A percentile compares a stretch with the other conserved stretches of the same genome.
These are phyloP conservation scores for Aspergillus ostianus DNA, from an alignment of 495 filamentous ascomycete genomes.

Conservation along the genomic window DNA sequence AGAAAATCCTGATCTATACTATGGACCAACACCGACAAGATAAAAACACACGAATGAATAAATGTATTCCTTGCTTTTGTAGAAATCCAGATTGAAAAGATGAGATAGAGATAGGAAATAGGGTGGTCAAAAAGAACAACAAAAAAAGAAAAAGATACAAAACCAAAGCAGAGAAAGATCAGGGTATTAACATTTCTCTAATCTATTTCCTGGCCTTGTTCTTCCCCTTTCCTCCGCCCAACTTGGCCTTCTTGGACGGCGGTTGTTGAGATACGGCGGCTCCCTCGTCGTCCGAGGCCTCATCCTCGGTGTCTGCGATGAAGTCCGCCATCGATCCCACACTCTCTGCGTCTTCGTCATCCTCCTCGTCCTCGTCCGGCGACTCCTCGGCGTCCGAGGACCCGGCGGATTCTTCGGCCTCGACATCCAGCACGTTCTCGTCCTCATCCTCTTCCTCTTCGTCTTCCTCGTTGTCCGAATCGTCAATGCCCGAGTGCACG, in stretches of 20 bases:
- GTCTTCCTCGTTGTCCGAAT: conserved; percentile 42
- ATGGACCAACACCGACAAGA: not conserved
- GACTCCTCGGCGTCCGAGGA: conserved; percentile 51
- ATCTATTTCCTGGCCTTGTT: conserved; percentile 35
- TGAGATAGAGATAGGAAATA: not conserved
- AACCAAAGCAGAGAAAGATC: conserved; percentile 9
- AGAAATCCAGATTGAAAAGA: not conserved
- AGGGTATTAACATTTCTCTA: conserved; percentile 16
- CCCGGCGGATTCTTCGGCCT: conserved; percentile 46
- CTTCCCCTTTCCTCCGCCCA: conserved; percentile 30
- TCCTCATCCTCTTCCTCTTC: conserved; percentile 42
- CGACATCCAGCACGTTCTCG: conserved; percentile 41
- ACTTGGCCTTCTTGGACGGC: conserved; percentile 40
- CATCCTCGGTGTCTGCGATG: conserved; percentile 46
- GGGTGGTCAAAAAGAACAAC: not conserved
- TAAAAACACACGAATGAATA: conserved; percentile 2
- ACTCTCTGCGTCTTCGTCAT: conserved; percentile 43
- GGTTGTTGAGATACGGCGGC: conserved; percentile 25
- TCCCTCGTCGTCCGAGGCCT: conserved; percentile 37
- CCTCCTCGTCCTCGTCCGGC: conserved; percentile 42
- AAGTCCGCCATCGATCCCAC: conserved; percentile 46
- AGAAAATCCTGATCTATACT: not conserved
- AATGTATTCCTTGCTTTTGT: not conserved
- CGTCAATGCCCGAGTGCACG: conserved; percentile 28
- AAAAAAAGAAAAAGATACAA: conserved; percentile 1